Base-by-base conservation (phyloP, 2,329 filamentous ascomycete genomes). In the Clonostachys rosea region DNA sequence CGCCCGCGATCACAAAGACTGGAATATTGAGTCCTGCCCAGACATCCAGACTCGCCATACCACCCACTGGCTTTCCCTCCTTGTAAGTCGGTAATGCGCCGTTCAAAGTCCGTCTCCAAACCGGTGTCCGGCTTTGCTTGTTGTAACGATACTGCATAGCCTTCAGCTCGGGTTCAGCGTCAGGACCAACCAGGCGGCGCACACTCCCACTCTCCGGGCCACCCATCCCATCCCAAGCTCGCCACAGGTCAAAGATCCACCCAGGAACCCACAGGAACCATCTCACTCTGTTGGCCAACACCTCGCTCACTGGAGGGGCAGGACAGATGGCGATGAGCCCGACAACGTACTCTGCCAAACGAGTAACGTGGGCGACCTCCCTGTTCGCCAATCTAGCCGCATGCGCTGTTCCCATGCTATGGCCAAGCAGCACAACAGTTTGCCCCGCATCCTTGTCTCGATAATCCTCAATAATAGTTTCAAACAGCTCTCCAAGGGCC, bases 371-470 rank as follows among this genome's bases (percentile, higher is more conserved):
- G 2, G 75, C 66, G 17, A 55, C 40, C 13, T 55, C 56, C 3
- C 51, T 60, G 55, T 65, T 71, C 10, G 89, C 85, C 45, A 97
- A 71, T 14, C 86, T 70, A 24, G 88, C 84, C 6, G 86, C 82
- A 17, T 96, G 71, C 4, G 87, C 87, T 49, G 87, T 91, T 7
- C 94, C 94, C 81, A 96, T 87, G 62, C 90, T 96, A 60, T 99
- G 94, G 2, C 86, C 90, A 49, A 97, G 81, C 33, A 96, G 65
- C 17, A 96, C 78, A 13, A 96, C 78, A 5, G 83, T 79, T 63
- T 96, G 91, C 1, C 71, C 73, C 16, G 74, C 69, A 35, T 80
- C 73, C 40, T 76, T 77, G 53, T 88, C 83, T 39, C 86, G 81
- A 59, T 92, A 81, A 42, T 83, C 76, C 37, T 89, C 79, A 49